Evolutionary conservation across 805 yeast species (phyloP).

Genomic region (Brettanomyces sp.): DNA sequence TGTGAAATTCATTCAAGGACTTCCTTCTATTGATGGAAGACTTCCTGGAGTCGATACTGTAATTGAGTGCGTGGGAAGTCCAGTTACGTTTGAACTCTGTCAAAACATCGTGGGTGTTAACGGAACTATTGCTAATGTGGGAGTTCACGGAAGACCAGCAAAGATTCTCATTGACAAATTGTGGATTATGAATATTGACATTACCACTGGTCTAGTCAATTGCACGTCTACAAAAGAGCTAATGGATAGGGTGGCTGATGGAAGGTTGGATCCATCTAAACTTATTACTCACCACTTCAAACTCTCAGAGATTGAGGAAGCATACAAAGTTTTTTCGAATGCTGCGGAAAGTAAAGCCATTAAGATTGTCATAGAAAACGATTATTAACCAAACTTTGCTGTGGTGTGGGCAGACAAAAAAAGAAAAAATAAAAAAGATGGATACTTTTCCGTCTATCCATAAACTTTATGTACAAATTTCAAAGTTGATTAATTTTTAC

Average conservation of each 20-base stretch:
- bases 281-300: constrained; percentile 53
- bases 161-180: constrained; percentile 32
- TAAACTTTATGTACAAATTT: background rate
- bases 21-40: constrained; percentile 16
- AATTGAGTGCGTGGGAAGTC: constrained; percentile 57
- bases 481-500: too few relatives aligned
- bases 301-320: constrained; percentile 45
- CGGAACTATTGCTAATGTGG: constrained; percentile 58
- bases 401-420: background rate
- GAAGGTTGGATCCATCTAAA: constrained; percentile 37
- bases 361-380: constrained; percentile 25
- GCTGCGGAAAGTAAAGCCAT: constrained; percentile 50
- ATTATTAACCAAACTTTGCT: too few relatives aligned
- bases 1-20: constrained; percentile 26
- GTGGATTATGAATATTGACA: constrained; percentile 35
- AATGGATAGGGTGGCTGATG: constrained; percentile 25
- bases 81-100: constrained; percentile 50
- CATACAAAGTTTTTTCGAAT: constrained; percentile 46
- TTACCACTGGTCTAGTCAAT: constrained; percentile 41
- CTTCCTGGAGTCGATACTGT: constrained; percentile 53
- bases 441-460: background rate
- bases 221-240: constrained; percentile 34
- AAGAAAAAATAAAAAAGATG: too few relatives aligned
- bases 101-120: constrained; percentile 46
- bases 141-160: constrained; percentile 38